phyloP scores from a whole-genome alignment of 2,329 filamentous ascomycete genomes.

The Teratosphaeria gauchensis region DNA sequence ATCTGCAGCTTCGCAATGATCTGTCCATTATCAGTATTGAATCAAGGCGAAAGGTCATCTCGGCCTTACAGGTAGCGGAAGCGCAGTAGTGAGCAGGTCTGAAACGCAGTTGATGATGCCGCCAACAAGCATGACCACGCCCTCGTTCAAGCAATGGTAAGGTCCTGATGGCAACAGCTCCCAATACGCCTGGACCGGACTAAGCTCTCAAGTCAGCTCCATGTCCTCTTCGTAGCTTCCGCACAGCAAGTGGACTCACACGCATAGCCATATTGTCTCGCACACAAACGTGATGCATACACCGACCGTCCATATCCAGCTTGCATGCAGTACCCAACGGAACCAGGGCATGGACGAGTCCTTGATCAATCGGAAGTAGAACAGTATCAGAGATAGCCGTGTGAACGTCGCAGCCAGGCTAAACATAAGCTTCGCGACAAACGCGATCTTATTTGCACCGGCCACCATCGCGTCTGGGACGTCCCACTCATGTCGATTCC shows the following conservation, averaged over 20 bases:
- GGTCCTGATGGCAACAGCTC: slow-evolving; percentile 20
- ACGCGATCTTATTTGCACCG: slow-evolving; percentile 29
- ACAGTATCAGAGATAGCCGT: slow-evolving; percentile 34
- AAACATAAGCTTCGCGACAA: slow-evolving; percentile 35
- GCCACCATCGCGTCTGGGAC: slow-evolving; percentile 17
- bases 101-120: slow-evolving; percentile 36
- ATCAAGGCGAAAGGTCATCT: not conserved
- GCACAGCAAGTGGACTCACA: slow-evolving; percentile 14
- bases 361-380: slow-evolving; percentile 37
- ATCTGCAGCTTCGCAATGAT: slow-evolving; percentile 35
- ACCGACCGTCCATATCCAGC: slow-evolving; percentile 27
- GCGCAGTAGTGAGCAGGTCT: slow-evolving; percentile 33
- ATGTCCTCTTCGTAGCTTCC: not conserved
- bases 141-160: slow-evolving; percentile 33
- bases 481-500: slow-evolving; percentile 36
- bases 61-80: slow-evolving; percentile 30
- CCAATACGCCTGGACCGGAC: slow-evolving; percentile 28
- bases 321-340: slow-evolving; percentile 30
- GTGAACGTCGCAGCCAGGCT: slow-evolving; percentile 34
- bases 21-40: not conserved
- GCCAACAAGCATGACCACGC: slow-evolving; percentile 28
- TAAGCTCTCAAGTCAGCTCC: not conserved
- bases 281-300: slow-evolving; percentile 31
- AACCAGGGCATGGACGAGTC: slow-evolving; percentile 32
- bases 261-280: slow-evolving; percentile 32